Conservation (phyloP, 495 filamentous ascomycete species). For the Pseudoneurospora amorphoporcata region DNA sequence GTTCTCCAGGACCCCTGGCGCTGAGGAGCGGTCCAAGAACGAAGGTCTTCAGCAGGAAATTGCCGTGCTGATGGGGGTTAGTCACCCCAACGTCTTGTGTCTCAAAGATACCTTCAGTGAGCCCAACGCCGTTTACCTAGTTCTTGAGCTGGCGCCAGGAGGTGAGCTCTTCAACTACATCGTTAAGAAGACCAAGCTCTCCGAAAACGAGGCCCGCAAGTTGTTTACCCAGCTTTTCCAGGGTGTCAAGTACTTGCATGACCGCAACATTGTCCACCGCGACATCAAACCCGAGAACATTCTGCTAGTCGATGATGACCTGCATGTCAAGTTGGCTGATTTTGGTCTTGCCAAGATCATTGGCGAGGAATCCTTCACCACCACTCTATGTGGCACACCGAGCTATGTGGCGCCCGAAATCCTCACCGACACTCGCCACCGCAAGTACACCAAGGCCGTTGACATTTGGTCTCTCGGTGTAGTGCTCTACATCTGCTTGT, state of each 20-base stretch:
- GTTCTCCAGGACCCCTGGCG: slow-evolving; percentile 70
- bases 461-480: slow-evolving; percentile 97
- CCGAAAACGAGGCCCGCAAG: slow-evolving; percentile 71
- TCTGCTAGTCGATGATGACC: slow-evolving; percentile 68
- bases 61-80: slow-evolving; percentile 89
- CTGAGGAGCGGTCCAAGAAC: slow-evolving; percentile 70
- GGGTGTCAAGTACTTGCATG: slow-evolving; percentile 91
- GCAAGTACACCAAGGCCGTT: slow-evolving; percentile 89
- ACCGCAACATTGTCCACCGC: slow-evolving; percentile 93
- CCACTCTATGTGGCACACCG: slow-evolving; percentile 91
- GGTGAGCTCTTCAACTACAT: slow-evolving; percentile 96
- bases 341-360: slow-evolving; percentile 99
- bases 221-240: slow-evolving; percentile 89
- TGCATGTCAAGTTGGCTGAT: slow-evolving; percentile 88
- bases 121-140: slow-evolving; percentile 77
- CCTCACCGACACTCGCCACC: slow-evolving; percentile 60
- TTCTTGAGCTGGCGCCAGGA: slow-evolving; percentile 82
- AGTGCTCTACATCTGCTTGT: slow-evolving; percentile 97
- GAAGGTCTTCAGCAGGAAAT: slow-evolving; percentile 91
- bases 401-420: slow-evolving; percentile 97
- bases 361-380: slow-evolving; percentile 96
- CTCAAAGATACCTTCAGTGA: slow-evolving; percentile 95
- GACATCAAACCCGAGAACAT: slow-evolving; percentile 99
- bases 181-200: slow-evolving; percentile 75
- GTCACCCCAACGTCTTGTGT: slow-evolving; percentile 90